These are phyloP conservation scores for Rhynchospora breviuscula DNA, from an alignment of 176 grass and related monocot genomes.

Conservation along the genomic window DNA sequence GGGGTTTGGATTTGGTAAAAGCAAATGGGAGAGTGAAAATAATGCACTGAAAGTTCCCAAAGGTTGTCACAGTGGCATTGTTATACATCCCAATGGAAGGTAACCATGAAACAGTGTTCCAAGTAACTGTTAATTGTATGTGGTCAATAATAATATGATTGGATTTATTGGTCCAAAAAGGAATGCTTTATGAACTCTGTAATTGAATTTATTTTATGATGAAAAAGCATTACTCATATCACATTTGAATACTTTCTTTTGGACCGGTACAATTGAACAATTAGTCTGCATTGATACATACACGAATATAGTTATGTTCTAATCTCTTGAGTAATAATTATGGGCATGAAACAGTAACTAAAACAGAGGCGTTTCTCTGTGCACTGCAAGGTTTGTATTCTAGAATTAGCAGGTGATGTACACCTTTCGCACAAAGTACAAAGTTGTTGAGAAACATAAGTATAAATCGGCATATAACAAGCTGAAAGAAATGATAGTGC, in stretches of 20 bases:
- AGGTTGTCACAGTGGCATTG: conserved; percentile 41
- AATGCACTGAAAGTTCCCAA: conserved; percentile 34
- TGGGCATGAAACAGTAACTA: not conserved
- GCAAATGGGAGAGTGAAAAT: conserved; percentile 35
- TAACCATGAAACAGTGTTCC: conserved; percentile 24
- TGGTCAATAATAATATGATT: not conserved
- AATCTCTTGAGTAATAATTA: not conserved
- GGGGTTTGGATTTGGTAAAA: conserved; percentile 42
- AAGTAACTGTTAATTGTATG: not conserved
- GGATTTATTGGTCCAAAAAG: too few relatives aligned
- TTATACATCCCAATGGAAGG: conserved; percentile 87
- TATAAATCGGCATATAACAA: not conserved
- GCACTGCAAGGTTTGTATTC: not conserved
- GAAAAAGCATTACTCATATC: not conserved
- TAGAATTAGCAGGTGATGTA: not conserved
- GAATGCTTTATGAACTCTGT: not conserved
- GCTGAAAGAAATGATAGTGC: not conserved
- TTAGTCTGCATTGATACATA: not conserved
- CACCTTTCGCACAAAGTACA: not conserved
- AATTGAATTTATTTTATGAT: not conserved
- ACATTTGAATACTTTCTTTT: not conserved
- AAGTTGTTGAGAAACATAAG: not conserved
- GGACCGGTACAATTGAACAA: not conserved
- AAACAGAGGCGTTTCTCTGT: not conserved
- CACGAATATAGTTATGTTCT: not conserved